Evolutionary conservation across 192 early-diverging fungal species (phyloP), one percentile per base, ranked within the genome.

Genomic region (Helicostylum pulchrum): DNA sequence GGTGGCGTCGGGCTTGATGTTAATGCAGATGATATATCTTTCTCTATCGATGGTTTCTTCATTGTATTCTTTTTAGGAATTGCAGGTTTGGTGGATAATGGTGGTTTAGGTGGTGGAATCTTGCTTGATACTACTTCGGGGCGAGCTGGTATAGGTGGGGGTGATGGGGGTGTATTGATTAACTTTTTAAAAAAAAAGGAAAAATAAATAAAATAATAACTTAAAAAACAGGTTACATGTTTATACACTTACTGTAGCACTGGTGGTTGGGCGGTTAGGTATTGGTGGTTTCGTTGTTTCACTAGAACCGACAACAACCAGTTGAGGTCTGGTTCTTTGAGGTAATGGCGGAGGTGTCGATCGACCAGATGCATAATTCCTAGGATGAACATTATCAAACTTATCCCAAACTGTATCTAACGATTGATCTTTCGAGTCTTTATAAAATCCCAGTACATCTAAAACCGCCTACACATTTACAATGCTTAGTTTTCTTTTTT

Each of bases 381-480:
- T 43, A 5, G 70, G 63, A 21, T 64, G 62, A 7, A 61, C 60
- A 31, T 73, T 67, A n/a, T 61, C 65, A 63, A 73, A 67, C 12
- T 73, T 73, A 15, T 73, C 61, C 71, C 71, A 73, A 44, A 73
- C 71, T 17, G 48, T 36, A 49, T 73, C 71, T 36, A 68, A 50
- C 17, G 66, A 59, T 19, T 64, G 66, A 42, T 62, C 59, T 23
- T 46, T 42, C 2, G 67, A 71, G 44, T 92, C 91, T 57, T 85
- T 84, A 78, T 92, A 93, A 74, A 93, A 93, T 63, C 82, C 82
- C 66, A 93, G 85, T 48, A 91, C 85, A 58, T 93, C 90, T 39
- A 92, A 78, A 7, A 93, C 87, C 8, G 90, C 90, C 79, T 81
- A 62, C 0, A 48, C 12, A 15, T 48, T 48, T 5, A 48, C 4